phyloP scores from a whole-genome alignment of 2,329 filamentous ascomycete genomes.

The Dactylellina sp. region DNA sequence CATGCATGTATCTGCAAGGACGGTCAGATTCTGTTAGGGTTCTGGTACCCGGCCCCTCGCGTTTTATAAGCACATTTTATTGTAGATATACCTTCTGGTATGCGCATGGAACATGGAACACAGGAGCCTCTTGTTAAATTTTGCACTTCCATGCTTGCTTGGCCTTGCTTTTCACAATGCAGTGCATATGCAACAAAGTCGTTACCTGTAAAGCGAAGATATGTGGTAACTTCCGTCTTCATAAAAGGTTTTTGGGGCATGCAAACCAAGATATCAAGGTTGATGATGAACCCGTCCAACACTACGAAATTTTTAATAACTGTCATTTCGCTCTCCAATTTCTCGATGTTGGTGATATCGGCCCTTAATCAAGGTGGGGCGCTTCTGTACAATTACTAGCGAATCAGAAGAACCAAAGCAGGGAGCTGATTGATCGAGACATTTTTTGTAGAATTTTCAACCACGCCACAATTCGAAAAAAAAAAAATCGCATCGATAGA shows the following conservation, averaged over 20 bases:
- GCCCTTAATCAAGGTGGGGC: conserved; percentile 1
- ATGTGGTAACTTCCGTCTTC: conserved; percentile 49
- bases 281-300: conserved; percentile 24
- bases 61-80: background rate
- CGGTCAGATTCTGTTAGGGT: conserved; percentile 31
- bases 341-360: background rate
- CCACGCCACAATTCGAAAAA: background rate
- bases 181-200: conserved; percentile 47
- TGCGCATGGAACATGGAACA: conserved; percentile 31
- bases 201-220: conserved; percentile 39
- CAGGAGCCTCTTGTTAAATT: conserved; percentile 14
- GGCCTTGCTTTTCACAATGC: conserved; percentile 29
- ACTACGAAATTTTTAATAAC: background rate
- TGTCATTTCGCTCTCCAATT: conserved; percentile 10
- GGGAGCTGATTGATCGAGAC: conserved; percentile 16
- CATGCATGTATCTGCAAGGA: conserved; percentile 45
- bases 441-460: conserved; percentile 10
- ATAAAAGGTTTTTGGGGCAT: conserved; percentile 26
- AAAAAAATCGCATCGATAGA: conserved; percentile 5
- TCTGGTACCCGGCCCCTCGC: conserved; percentile 21
- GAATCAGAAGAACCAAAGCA: conserved; percentile 28
- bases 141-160: conserved; percentile 12
- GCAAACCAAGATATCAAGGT: background rate
- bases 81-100: conserved; percentile 12
- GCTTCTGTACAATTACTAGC: conserved; percentile 13